Base-by-base conservation (phyloP, 2,329 filamentous ascomycete species). In the Ceratocystiopsis minuta region DNA sequence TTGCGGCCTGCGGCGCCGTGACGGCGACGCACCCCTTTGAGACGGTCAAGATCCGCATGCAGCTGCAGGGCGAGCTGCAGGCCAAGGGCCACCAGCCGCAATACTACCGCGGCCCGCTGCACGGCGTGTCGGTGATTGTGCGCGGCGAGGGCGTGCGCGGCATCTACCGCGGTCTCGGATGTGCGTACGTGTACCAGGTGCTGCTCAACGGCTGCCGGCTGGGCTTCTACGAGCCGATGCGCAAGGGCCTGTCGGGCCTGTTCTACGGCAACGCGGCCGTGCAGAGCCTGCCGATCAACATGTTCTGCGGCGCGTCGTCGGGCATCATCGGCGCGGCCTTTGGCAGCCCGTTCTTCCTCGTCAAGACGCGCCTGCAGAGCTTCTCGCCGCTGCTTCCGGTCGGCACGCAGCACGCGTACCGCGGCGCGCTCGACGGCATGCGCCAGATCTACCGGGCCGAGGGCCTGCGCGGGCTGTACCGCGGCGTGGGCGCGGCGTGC, bases 21-120 rank as follows among this genome's bases (percentile, higher is more conserved):
- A 96, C 88, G 35, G 87, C 92, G 50, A 96, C 90, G 40, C 90
- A 98, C 62, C 87, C 87, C 44, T 96, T 96, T 65, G 90, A 98
- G 64, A 96, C 88, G 13, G 86, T 98, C 59, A 98, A 98, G 73
- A 96, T 96, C 57, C 82, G 87, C 54, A 77, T 98, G 72, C 90
- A 98, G 65, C 63, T 98, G 43, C 90, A 98, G 61, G 90, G 90
- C 60, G 90, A 98, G 61, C 73, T 98, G 43, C 85, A 95, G 56
- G 68, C 78, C 44, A 94, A 87, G 58, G 76, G 77, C 51, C 77
- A 86, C 57, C 84, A 88, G 45, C 80, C 81, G 50, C 81, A 85
- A 54, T 72, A 92, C 63, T 98, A 98, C 66, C 78, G 74, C 48
- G 90, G 90, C 32, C 88, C 92, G 28, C 64, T 95, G 50, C 90